These are phyloP conservation scores for Quercus rubra DNA, from an alignment of 306 rosid species.

Conservation along the genomic window DNA sequence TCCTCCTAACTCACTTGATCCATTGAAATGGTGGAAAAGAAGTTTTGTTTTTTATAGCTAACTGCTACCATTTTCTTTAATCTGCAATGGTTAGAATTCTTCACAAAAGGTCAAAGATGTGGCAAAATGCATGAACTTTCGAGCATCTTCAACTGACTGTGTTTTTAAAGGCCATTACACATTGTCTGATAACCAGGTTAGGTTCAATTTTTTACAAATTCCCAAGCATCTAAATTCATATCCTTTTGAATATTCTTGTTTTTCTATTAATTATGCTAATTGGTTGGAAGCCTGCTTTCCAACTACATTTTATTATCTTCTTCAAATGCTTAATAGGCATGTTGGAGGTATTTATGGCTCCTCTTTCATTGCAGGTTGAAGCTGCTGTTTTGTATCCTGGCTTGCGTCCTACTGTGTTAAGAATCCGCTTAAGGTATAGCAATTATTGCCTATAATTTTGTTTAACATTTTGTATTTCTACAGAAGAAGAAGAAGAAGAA, in stretches of 20 bases:
- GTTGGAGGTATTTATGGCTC: constrained; percentile 22
- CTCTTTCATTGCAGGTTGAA: constrained; percentile 63
- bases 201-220: constrained; percentile 17
- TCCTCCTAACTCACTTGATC: constrained; percentile 8
- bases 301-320: background rate
- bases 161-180: constrained; percentile 86
- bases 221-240: constrained; percentile 2
- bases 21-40: background rate
- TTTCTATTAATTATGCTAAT: constrained; percentile 3
- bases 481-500: background rate
- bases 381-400: constrained; percentile 95
- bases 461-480: background rate
- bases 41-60: constrained; percentile 11
- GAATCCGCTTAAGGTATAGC: constrained; percentile 83
- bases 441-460: background rate
- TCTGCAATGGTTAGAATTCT: constrained; percentile 62
- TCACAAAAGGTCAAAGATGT: constrained; percentile 83
- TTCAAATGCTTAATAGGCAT: constrained; percentile 9
- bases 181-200: constrained; percentile 78
- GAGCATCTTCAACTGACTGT: constrained; percentile 58
- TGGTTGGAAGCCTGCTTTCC: background rate
- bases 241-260: background rate
- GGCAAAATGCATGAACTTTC: constrained; percentile 83
- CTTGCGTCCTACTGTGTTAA: constrained; percentile 79
- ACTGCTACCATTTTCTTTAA: constrained; percentile 17